phyloP scores from a whole-genome alignment of 1,139 yeast genomes.

The Sugiyamaella novakii region DNA sequence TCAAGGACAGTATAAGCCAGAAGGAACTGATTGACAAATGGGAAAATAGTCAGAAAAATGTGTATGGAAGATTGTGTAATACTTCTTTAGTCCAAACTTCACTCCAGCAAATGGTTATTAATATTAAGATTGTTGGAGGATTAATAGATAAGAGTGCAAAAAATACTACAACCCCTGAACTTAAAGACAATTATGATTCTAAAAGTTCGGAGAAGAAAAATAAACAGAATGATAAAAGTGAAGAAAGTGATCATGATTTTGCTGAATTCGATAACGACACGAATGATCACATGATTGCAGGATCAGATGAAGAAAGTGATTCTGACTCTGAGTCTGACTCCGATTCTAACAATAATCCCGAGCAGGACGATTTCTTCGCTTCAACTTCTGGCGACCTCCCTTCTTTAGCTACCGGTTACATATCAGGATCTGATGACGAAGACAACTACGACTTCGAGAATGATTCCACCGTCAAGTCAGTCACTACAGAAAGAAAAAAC shows the following conservation, averaged over 20 bases:
- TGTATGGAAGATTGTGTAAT: conserved; percentile 43
- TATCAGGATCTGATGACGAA: conserved; percentile 74
- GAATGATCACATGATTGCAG: conserved; percentile 31
- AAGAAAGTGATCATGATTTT: conserved; percentile 18
- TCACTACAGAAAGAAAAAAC: conserved; percentile 65
- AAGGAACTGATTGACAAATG: conserved; percentile 16
- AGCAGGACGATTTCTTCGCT: conserved; percentile 33
- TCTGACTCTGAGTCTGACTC: conserved; percentile 33
- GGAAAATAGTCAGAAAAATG: conserved; percentile 15
- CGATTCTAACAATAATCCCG: conserved; percentile 28
- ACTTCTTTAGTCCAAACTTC: conserved; percentile 52
- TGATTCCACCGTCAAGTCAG: conserved; percentile 61
- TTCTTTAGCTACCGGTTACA: conserved; percentile 72
- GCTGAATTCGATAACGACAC: conserved; percentile 30
- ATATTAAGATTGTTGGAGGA: conserved; percentile 63
- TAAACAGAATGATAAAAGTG: conserved; percentile 27
- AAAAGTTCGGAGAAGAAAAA: conserved; percentile 21
- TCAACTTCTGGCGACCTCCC: conserved; percentile 62
- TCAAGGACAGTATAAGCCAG: conserved; percentile 5
- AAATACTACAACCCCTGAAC: conserved; percentile 37
- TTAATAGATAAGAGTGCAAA: conserved; percentile 41
- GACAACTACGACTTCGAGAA: conserved; percentile 56
- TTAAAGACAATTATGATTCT: conserved; percentile 24
- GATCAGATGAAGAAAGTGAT: conserved; percentile 24
- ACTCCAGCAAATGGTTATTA: conserved; percentile 55